Conservation (phyloP, 176 grass and related monocot genomes). For the Avena atlantica region DNA sequence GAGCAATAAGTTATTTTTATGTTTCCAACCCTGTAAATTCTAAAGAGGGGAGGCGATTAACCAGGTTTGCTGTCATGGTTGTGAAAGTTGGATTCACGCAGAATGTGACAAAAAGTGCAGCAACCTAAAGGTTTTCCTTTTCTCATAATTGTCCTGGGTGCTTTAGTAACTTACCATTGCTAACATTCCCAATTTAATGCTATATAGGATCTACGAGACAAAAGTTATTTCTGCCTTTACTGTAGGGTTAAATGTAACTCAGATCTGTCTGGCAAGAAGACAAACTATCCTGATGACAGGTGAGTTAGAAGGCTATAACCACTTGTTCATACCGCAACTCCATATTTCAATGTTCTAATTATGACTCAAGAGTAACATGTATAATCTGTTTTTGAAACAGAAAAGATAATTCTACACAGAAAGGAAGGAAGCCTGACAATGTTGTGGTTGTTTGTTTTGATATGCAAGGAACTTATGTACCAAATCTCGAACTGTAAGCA, state of each 20-base stretch:
- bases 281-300: slow-evolving; percentile 65
- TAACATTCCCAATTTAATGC: slow-evolving; percentile 58
- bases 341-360: slow-evolving; percentile 37
- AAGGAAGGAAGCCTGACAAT: slow-evolving; percentile 53
- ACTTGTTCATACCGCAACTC: slow-evolving; percentile 9
- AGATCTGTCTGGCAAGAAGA: slow-evolving; percentile 48
- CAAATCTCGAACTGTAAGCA: slow-evolving; percentile 88
- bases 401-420: slow-evolving; percentile 43
- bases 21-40: slow-evolving; percentile 33
- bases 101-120: slow-evolving; percentile 82
- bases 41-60: slow-evolving; percentile 43
- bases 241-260: slow-evolving; percentile 64
- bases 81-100: slow-evolving; percentile 78
- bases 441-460: slow-evolving; percentile 78
- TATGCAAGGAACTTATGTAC: slow-evolving; percentile 89
- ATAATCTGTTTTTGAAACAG: slow-evolving; percentile 46
- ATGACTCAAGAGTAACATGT: slow-evolving; percentile 28
- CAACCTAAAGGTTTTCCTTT: slow-evolving; percentile 64
- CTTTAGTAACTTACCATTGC: slow-evolving; percentile 12
- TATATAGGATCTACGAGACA: slow-evolving; percentile 66
- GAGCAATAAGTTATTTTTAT: slow-evolving; percentile 15
- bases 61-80: slow-evolving; percentile 85
- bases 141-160: slow-evolving; percentile 4
- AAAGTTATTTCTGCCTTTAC: slow-evolving; percentile 69
- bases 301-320: slow-evolving; percentile 41